These are phyloP conservation scores for Ziziphus jujuba DNA, from an alignment of 306 rosid genomes.

Conservation along the genomic window DNA sequence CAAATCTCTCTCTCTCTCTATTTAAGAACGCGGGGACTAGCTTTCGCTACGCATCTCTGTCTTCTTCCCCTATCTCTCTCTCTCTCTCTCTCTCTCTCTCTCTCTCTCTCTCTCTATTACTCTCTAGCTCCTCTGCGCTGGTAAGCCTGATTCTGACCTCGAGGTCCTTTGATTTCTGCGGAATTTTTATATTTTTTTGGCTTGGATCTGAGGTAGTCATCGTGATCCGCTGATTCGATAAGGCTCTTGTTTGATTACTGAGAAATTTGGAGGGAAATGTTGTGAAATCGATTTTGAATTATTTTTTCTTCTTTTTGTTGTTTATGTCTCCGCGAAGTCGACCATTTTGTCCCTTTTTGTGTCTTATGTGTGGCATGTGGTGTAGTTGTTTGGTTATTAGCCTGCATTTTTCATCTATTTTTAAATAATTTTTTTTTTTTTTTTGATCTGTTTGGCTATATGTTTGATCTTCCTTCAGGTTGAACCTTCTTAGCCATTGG, in stretches of 20 bases:
- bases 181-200: background rate
- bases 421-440: background rate
- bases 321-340: background rate
- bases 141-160: constrained; percentile 1
- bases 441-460: constrained; percentile 16
- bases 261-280: constrained; percentile 18
- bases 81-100: background rate
- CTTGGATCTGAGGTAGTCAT: background rate
- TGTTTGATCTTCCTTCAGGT: background rate
- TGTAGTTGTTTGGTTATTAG: background rate
- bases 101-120: background rate
- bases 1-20: background rate
- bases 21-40: background rate
- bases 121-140: constrained; percentile 1
- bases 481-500: background rate
- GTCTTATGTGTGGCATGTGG: background rate
- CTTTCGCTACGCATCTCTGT: background rate
- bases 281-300: constrained; percentile 1
- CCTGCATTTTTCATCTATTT: background rate
- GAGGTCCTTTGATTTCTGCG: background rate
- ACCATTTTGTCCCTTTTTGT: background rate
- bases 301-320: background rate
- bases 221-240: background rate
- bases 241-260: background rate
- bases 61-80: background rate